Evolutionary conservation across 805 yeast genomes (phyloP), one percentile per base, ranked within the genome.

Genomic region (Helenozyma baotianmanensis): DNA sequence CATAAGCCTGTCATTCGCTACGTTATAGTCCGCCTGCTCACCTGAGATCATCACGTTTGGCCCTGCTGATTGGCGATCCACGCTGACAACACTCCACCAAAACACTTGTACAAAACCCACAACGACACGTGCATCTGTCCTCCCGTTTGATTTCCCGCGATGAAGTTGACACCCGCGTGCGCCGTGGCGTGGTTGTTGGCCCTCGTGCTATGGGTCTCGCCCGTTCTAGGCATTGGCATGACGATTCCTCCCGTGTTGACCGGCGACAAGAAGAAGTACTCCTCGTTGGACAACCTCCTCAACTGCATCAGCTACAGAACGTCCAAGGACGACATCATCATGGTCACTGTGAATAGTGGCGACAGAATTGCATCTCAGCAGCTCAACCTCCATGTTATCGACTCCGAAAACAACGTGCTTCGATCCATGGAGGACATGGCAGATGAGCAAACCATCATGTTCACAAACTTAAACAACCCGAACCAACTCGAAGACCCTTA

Each of bases 261-360:
- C 2, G 68, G 65, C 3, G 62, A 61, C 36, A 31, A 34, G n/a
- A 38, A 39, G 24, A 50, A 50, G 21, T 48, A 53, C 36, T 54
- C 67, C n/a, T 48, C 62, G 21, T 30, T 50, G 18, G 30, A 49
- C 22, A 53, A 62, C 43, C 44, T 64, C 23, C 35, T 43, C 26
- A 55, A 64, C 38, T 66, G 72, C 46, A 36, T 66, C 10, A 53
- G 57, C 23, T 66, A 66, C 42, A 43, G 48, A 9, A 60, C 69
- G 6, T 53, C 53, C 19, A 47, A 54, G 24, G 59, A 65, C 42
- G 72, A 66, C 33, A 53, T 65, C 18, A 45, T 66, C 13, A 48
- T 62, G 52, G 54, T 64, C 11, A 48, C 44, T 18, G 41, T 65
- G 27, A 38, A 51, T 12, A 37, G 53, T 29, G 69, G 70, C 21